Evolutionary conservation across 768 basidiomycete genomes (phyloP).

Genomic region (Boletus tylopilopsis): DNA sequence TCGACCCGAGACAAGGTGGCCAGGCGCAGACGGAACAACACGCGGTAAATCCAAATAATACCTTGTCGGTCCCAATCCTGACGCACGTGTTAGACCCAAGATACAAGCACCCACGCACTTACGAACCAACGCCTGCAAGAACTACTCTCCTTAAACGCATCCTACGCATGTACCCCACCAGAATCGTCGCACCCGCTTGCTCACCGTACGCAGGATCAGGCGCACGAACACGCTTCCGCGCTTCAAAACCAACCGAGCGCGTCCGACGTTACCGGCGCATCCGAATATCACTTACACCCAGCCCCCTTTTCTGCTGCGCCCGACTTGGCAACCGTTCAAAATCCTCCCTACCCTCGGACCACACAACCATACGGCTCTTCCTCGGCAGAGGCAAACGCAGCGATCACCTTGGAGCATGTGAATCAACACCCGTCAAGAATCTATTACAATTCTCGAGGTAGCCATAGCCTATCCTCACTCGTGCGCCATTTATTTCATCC

Average conservation of each 20-base stretch:
- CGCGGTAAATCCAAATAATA: no score
- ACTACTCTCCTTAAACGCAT: slow-evolving; percentile 13
- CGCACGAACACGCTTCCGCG: neutral
- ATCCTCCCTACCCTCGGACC: neutral
- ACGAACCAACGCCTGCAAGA: slow-evolving; percentile 23
- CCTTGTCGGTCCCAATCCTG: neutral
- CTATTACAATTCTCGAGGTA: slow-evolving; percentile 14
- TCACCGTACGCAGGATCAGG: neutral
- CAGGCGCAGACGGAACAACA: neutral
- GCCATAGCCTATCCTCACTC: slow-evolving; percentile 21
- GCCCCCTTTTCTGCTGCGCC: slow-evolving; percentile 7
- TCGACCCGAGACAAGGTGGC: neutral
- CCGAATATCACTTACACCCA: slow-evolving; percentile 2
- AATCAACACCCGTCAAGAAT: slow-evolving; percentile 3
- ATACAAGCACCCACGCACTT: slow-evolving; percentile 5
- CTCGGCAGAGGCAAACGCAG: slow-evolving; percentile 5
- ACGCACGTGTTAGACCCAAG: neutral
- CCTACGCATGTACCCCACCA: slow-evolving; percentile 1
- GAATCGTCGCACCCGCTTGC: neutral
- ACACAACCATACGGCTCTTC: slow-evolving; percentile 5
- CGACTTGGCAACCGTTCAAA: neutral
- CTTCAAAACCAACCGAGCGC: neutral
- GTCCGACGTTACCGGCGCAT: neutral
- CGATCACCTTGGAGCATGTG: slow-evolving; percentile 17
- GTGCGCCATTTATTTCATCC: slow-evolving; percentile 10